Conservation (phyloP, 129 eudicot species). For the Pulicaria dysenterica region DNA sequence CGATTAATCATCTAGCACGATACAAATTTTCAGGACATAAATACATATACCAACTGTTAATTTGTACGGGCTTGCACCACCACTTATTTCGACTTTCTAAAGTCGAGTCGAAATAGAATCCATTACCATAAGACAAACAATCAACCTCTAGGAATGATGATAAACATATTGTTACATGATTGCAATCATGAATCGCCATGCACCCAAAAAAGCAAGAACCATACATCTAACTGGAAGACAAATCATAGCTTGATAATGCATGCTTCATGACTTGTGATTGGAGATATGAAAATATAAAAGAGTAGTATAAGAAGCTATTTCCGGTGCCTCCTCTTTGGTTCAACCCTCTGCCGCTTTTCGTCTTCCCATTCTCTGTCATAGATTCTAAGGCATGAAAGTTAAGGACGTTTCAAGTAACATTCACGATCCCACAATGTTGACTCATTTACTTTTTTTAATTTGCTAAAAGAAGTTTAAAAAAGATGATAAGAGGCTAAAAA, state of each 20-base stretch:
- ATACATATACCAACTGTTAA: slow-evolving; percentile 10
- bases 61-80: background rate
- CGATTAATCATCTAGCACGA: no score
- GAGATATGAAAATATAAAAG: no score
- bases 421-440: no score
- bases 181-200: background rate
- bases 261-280: background rate
- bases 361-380: slow-evolving; percentile 98
- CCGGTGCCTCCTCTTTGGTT: slow-evolving; percentile 88
- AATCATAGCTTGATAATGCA: background rate
- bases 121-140: slow-evolving; percentile 8
- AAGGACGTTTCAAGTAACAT: slow-evolving; percentile 37
- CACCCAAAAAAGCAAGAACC: background rate
- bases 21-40: background rate
- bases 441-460: no score
- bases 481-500: no score
- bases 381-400: slow-evolving; percentile 50
- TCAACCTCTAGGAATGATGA: background rate
- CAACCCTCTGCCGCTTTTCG: slow-evolving; percentile 85
- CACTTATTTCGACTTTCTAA: slow-evolving; percentile 20
- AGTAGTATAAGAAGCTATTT: slow-evolving; percentile 37
- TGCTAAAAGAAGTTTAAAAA: no score
- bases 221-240: background rate
- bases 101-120: slow-evolving; percentile 24
- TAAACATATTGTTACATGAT: background rate